A percentile compares a stretch with the other conserved stretches of the same genome.
These are phyloP conservation scores for Prinsepia uniflora DNA, from an alignment of 306 rosid species.

Conservation along the genomic window DNA sequence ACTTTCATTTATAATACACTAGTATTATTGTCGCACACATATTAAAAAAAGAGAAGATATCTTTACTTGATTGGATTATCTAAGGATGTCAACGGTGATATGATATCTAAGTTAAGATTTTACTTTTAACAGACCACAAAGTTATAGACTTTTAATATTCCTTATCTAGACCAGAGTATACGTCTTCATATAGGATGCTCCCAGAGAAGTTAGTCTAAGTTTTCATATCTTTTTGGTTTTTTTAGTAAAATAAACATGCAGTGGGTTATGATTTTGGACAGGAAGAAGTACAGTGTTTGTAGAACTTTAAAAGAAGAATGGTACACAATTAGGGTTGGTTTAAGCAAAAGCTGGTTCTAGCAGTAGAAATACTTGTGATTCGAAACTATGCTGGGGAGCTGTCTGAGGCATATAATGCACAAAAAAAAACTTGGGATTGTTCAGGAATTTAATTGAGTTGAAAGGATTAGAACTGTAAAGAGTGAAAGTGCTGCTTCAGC, in stretches of 20 bases:
- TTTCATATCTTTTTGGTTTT: neutral
- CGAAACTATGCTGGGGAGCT: neutral
- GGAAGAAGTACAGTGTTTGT: neutral
- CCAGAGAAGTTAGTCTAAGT: neutral
- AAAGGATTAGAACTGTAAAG: neutral
- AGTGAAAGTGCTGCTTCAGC: neutral
- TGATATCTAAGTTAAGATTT: neutral
- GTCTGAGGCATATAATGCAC: neutral
- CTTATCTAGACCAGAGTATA: neutral
- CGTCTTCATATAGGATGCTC: neutral
- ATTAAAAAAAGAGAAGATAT: neutral
- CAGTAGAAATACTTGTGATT: neutral
- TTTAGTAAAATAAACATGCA: neutral
- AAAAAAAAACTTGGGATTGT: neutral
- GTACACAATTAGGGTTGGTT: neutral
- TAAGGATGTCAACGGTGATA: neutral
- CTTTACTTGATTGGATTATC: neutral
- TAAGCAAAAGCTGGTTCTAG: neutral
- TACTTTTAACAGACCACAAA: neutral
- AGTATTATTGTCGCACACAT: neutral
- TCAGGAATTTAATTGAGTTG: neutral
- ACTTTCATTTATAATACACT: neutral
- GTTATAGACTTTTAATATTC: neutral
- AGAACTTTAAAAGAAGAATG: neutral
- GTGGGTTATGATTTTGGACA: neutral